Percentiles rank a stretch among this genome's conserved stretches.
Conservation (phyloP, 306 rosid species). For the Carpinus viminea region DNA sequence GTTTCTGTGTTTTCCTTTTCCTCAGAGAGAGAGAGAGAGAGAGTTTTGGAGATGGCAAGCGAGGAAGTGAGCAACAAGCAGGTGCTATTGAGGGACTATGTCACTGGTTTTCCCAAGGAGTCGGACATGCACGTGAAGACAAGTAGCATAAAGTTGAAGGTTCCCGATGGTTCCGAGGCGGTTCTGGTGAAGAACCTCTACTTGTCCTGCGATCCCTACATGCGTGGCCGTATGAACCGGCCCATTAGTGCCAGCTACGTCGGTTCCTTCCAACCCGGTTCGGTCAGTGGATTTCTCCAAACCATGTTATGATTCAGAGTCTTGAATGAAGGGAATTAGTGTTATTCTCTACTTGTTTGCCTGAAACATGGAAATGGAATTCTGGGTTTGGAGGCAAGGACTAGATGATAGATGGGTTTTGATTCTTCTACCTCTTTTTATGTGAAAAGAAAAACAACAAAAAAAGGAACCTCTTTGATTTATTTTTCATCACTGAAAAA, state of each 20-base stretch:
- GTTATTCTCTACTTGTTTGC: neutral
- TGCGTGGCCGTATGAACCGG: constrained; percentile 32
- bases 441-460: no score
- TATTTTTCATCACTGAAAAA: no score
- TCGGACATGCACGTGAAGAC: constrained; percentile 29
- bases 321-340: no score
- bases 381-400: no score
- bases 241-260: neutral
- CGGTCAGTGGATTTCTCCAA: constrained; percentile 6
- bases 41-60: constrained; percentile 23
- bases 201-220: constrained; percentile 54
- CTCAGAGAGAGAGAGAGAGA: neutral
- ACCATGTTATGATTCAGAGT: no score
- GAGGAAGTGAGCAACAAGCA: constrained; percentile 43
- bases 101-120: constrained; percentile 40
- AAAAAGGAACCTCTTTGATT: no score
- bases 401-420: no score
- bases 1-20: no score
- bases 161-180: constrained; percentile 37
- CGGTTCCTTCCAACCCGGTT: constrained; percentile 21
- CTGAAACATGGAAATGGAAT: no score
- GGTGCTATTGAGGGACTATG: constrained; percentile 35
- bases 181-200: constrained; percentile 44
- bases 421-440: no score
- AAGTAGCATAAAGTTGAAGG: constrained; percentile 19